These are phyloP conservation scores for Linnemannia exigua DNA, from an alignment of 192 early-diverging fungal genomes.

Conservation along the genomic window DNA sequence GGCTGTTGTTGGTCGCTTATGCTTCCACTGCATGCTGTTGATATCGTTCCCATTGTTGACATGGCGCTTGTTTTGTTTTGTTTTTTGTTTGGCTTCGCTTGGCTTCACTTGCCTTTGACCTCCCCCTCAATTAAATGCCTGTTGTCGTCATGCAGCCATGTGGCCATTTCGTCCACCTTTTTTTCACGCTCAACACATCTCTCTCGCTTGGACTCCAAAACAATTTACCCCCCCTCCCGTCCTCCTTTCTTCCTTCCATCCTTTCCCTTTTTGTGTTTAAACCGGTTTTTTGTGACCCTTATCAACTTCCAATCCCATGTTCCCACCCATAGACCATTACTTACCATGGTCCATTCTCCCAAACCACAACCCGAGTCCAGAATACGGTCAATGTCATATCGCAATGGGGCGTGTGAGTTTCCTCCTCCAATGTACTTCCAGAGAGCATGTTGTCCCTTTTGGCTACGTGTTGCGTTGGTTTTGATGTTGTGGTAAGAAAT, in stretches of 20 bases:
- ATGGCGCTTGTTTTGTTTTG: background rate
- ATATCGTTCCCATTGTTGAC: no score
- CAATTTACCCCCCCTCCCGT: background rate
- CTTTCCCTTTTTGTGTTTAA: background rate
- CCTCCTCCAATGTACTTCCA: slow-evolving; percentile 58
- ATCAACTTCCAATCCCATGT: background rate
- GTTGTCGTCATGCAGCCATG: background rate
- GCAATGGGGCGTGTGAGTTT: slow-evolving; percentile 51
- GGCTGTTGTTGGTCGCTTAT: background rate
- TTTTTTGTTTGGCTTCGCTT: no score
- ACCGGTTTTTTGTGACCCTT: background rate
- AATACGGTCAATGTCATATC: slow-evolving; percentile 43
- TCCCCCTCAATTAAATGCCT: background rate
- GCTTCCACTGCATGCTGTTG: no score
- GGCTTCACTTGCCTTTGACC: no score
- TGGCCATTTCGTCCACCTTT: background rate
- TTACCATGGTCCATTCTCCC: slow-evolving; percentile 57
- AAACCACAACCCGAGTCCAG: slow-evolving; percentile 56
- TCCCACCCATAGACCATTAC: background rate
- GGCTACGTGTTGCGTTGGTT: slow-evolving; percentile 7
- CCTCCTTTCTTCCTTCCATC: background rate
- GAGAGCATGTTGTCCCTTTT: slow-evolving; percentile 57
- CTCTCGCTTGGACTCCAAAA: background rate
- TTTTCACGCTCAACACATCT: background rate
- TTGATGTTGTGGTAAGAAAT: background rate